A percentile compares a stretch with the other conserved stretches of the same genome.
phyloP scores from a whole-genome alignment of 352 stramenopile genomes.

The Phytophthora ramorum region DNA sequence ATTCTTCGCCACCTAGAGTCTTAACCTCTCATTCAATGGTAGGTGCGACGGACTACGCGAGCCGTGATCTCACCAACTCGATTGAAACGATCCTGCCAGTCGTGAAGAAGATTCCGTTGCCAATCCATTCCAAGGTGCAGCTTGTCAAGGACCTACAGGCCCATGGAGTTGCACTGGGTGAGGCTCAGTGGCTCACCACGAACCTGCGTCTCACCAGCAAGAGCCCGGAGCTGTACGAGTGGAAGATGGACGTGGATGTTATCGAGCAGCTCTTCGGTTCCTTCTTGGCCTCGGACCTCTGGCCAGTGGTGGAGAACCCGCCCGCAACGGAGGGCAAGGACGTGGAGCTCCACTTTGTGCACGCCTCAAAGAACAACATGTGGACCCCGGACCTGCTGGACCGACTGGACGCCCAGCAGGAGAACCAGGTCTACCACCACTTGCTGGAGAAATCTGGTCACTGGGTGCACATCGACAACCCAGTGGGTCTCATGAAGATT shows the following conservation, averaged over 20 bases:
- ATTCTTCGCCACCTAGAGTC: neutral
- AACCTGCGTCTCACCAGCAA: conserved; percentile 65
- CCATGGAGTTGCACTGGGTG: conserved; percentile 66
- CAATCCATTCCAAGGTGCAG: conserved; percentile 74
- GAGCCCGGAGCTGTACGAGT: conserved; percentile 71
- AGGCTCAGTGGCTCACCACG: conserved; percentile 85
- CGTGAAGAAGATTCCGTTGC: conserved; percentile 77
- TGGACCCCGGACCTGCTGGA: conserved; percentile 63
- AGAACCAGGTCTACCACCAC: conserved; percentile 67
- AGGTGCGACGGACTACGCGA: conserved; percentile 70
- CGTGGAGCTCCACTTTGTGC: conserved; percentile 79
- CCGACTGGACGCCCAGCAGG: conserved; percentile 50
- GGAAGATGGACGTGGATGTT: conserved; percentile 84
- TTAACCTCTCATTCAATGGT: neutral
- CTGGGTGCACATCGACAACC: conserved; percentile 90
- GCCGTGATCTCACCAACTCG: conserved; percentile 66
- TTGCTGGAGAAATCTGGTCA: conserved; percentile 79
- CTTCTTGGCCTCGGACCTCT: conserved; percentile 74
- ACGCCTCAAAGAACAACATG: conserved; percentile 79
- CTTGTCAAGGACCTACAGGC: conserved; percentile 66
- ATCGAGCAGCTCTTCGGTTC: conserved; percentile 78
- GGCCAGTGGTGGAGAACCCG: conserved; percentile 58
- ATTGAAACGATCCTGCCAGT: conserved; percentile 75
- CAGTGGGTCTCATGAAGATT: conserved; percentile 69
- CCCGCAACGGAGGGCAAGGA: conserved; percentile 37